phyloP scores from a whole-genome alignment of 768 basidiomycete species.

The Russula lepida region DNA sequence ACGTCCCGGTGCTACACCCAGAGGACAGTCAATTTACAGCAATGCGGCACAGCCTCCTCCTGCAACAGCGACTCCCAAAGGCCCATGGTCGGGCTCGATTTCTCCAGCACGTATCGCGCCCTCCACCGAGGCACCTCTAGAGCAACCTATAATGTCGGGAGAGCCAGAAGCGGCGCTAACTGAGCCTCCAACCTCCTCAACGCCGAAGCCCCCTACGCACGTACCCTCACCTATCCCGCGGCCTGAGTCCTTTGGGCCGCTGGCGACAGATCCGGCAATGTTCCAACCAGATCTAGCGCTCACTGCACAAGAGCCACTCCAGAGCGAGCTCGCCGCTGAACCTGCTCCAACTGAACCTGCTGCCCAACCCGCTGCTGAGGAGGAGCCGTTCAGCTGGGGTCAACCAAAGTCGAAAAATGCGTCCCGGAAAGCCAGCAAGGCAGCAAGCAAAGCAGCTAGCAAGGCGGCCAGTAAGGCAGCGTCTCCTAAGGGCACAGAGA shows the following conservation, averaged over 20 bases:
- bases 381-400: background rate
- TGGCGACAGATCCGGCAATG: background rate
- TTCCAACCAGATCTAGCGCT: background rate
- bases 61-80: slow-evolving; percentile 9
- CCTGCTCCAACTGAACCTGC: background rate
- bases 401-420: slow-evolving; percentile 5
- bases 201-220: slow-evolving; percentile 10
- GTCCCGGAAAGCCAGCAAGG: slow-evolving; percentile 16
- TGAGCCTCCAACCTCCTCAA: background rate
- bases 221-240: background rate
- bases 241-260: background rate
- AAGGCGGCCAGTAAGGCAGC: slow-evolving; percentile 14
- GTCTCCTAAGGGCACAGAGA: slow-evolving; percentile 15
- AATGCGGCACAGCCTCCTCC: slow-evolving; percentile 10
- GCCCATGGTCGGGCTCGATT: background rate
- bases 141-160: background rate
- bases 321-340: background rate
- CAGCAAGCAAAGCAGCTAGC: slow-evolving; percentile 15
- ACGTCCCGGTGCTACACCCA: slow-evolving; percentile 13
- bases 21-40: slow-evolving; percentile 14
- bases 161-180: background rate
- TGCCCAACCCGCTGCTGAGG: background rate
- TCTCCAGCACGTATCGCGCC: background rate
- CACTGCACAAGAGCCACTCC: background rate
- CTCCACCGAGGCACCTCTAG: background rate